Evolutionary conservation across 2,329 filamentous ascomycete genomes (phyloP).

Genomic region (Beauveria bassiana): DNA sequence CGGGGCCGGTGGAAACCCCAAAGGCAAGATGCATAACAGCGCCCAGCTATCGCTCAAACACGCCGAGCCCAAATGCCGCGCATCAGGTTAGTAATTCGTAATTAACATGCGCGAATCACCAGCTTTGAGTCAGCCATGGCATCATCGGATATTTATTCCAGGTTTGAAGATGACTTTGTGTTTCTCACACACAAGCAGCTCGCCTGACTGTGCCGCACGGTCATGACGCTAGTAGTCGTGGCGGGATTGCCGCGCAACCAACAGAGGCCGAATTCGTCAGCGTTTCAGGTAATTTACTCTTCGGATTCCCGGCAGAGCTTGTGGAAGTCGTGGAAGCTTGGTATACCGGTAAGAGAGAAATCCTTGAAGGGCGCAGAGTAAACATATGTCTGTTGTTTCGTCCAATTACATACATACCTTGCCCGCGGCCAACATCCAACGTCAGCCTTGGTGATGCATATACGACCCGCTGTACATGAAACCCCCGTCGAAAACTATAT

Average conservation of each 20-base stretch:
- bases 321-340: background rate
- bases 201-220: conserved; percentile 5
- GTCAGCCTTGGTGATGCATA: background rate
- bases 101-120: background rate
- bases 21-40: background rate
- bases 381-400: background rate
- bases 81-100: background rate
- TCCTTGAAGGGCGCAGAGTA: background rate
- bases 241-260: background rate
- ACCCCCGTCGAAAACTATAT: background rate
- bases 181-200: background rate
- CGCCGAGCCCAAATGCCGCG: background rate
- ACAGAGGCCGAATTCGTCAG: background rate
- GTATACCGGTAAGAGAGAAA: no score
- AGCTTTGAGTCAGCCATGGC: background rate
- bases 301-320: background rate
- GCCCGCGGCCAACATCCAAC: background rate
- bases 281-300: background rate
- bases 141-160: background rate
- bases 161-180: background rate
- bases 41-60: background rate
- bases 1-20: background rate
- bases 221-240: background rate
- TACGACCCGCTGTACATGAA: background rate
- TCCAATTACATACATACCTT: background rate